phyloP scores from a whole-genome alignment of 2,329 filamentous ascomycete genomes.

The Monilinia vaccinii-corymbosi region DNA sequence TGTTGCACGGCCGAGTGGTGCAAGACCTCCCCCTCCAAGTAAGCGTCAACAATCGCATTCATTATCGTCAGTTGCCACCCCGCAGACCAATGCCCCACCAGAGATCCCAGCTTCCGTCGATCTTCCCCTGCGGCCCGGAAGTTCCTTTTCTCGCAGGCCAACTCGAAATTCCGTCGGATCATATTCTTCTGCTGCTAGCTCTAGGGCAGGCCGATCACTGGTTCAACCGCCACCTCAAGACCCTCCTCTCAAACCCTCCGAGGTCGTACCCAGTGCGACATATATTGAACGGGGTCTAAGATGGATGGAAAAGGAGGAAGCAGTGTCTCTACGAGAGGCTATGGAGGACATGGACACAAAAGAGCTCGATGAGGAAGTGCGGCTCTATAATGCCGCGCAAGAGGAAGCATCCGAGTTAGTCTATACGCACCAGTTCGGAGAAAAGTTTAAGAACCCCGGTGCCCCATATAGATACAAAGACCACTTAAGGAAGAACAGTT shows the following conservation, averaged over 20 bases:
- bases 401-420: slow-evolving; percentile 73
- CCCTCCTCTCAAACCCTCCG: slow-evolving; percentile 43
- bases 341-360: slow-evolving; percentile 64
- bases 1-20: slow-evolving; percentile 58
- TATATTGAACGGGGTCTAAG: slow-evolving; percentile 67
- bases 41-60: slow-evolving; percentile 23
- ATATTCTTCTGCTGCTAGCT: slow-evolving; percentile 24
- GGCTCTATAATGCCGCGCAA: slow-evolving; percentile 60
- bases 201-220: slow-evolving; percentile 25
- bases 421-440: slow-evolving; percentile 61
- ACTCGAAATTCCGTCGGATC: slow-evolving; percentile 25
- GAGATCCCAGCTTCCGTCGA: slow-evolving; percentile 16
- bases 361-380: slow-evolving; percentile 46
- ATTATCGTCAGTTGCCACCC: slow-evolving; percentile 32
- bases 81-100: slow-evolving; percentile 10
- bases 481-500: slow-evolving; percentile 62
- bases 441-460: slow-evolving; percentile 45
- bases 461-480: slow-evolving; percentile 59
- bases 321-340: slow-evolving; percentile 57
- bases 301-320: slow-evolving; percentile 77
- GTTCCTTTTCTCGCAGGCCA: slow-evolving; percentile 24
- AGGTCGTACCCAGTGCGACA: slow-evolving; percentile 54
- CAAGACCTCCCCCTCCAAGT: slow-evolving; percentile 50
- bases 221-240: slow-evolving; percentile 18
- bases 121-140: slow-evolving; percentile 21